These are phyloP conservation scores for Trametes polyzona DNA, from an alignment of 1,284 basidiomycete genomes.

Conservation along the genomic window DNA sequence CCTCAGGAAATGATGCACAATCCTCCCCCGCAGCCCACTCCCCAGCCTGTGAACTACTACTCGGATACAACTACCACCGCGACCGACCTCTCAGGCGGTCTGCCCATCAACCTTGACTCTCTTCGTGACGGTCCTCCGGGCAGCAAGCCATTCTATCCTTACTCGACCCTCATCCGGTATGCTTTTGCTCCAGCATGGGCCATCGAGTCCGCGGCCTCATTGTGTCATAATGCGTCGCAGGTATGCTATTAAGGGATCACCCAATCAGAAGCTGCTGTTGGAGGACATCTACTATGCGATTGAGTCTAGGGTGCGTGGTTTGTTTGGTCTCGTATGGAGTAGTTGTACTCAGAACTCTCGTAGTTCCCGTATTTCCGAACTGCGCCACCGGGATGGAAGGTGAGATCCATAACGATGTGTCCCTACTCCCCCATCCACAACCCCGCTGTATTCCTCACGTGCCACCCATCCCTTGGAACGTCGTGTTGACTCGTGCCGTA, in stretches of 20 bases:
- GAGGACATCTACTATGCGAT: conserved; percentile 90
- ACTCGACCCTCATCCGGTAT: conserved; percentile 84
- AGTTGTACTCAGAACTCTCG: conserved; percentile 8
- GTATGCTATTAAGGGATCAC: conserved; percentile 86
- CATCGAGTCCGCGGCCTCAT: conserved; percentile 1
- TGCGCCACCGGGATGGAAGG: conserved; percentile 86
- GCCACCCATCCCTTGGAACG: background rate
- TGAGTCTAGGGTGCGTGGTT: conserved; percentile 70
- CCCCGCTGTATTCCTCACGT: background rate
- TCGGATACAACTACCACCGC: conserved; percentile 48
- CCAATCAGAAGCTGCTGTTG: conserved; percentile 77
- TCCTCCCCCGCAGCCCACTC: conserved; percentile 17
- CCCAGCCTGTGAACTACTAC: conserved; percentile 62
- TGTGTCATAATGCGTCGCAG: conserved; percentile 39
- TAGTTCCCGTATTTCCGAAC: conserved; percentile 85
- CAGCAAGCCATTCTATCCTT: conserved; percentile 85
- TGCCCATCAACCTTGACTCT: conserved; percentile 83
- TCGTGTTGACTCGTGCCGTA: background rate
- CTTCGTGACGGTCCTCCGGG: conserved; percentile 81
- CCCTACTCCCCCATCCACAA: background rate
- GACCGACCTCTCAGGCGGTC: conserved; percentile 76
- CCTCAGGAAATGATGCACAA: conserved; percentile 43
- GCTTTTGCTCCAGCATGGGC: conserved; percentile 31
- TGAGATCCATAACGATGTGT: conserved; percentile 45
- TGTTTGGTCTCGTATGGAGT: conserved; percentile 1